Evolutionary conservation across 371 early-diverging fungal species (phyloP), one percentile per base, ranked within the genome.

Genomic region (Gilbertella persicaria): DNA sequence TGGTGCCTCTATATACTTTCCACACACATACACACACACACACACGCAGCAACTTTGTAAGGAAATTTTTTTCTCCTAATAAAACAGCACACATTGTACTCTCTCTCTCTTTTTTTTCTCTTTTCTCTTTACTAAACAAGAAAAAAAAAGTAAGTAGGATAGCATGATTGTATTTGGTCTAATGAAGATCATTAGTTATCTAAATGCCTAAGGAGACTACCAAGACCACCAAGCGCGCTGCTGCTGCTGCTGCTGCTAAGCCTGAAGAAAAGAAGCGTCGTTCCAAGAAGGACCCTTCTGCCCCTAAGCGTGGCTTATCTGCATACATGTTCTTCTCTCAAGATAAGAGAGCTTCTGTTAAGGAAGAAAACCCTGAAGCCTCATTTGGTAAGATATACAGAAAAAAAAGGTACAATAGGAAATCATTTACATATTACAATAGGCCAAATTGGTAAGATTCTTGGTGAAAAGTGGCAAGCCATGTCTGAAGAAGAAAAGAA

Each of bases 321-420:
- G 87, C 92, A 24, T 94, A 89, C 79, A 83, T 93, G 79, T 78
- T 86, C 76, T 93, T 90, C 80, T 84, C 86, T 38, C 81, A 83
- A 60, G 93, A 86, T 49, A 67, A 81, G 66, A 79, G 94, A 55
- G 64, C 78, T 50, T 61, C 68, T 45, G 82, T 94, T 44, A 79
- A 85, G 76, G 73, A 74, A 37, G 83, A 88, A 41, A 87, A 93
- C 80, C 92, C 93, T 53, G 81, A 84, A 3, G 87, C 86, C 37
- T 75, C 78, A 40, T 93, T 93, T 68, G 91, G 91, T 86, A 79
- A 60, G 73, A 38, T 36, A 21, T 26, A 20, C 2, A 10, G 29
- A 39, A 38, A 38, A n/a, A 20, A 38, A 20, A 3, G 38, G 20
- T 3, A 7, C 1, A n/a, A 2, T 26, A 30, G 21, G 4, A 26